Evolutionary conservation across 2,329 filamentous ascomycete genomes (phyloP).

Genomic region (Aspergillus sp.): DNA sequence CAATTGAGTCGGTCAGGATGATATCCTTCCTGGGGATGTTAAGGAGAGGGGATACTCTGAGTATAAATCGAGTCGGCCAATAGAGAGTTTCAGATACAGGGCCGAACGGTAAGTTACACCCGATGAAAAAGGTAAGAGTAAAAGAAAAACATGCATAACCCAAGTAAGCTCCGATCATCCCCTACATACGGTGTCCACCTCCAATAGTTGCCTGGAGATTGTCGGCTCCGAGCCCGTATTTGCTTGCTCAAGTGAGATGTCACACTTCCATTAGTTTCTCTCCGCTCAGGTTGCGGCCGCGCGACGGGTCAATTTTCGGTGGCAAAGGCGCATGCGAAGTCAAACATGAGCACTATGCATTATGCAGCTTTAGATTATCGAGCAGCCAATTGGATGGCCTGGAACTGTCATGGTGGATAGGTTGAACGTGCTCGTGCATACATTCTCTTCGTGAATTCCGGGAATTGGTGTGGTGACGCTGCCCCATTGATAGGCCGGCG

Average conservation of each 20-base stretch:
- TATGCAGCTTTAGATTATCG: constrained; percentile 8
- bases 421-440: constrained; percentile 14
- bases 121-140: no score
- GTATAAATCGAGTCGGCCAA: not conserved
- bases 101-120: not conserved
- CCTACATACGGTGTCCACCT: not conserved
- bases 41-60: not conserved
- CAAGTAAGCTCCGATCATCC: constrained; percentile 4
- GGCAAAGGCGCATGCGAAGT: constrained; percentile 9
- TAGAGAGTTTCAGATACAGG: not conserved
- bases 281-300: not conserved
- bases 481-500: not conserved
- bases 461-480: constrained; percentile 6
- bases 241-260: not conserved
- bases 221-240: not conserved
- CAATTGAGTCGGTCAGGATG: not conserved
- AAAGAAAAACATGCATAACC: not conserved
- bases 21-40: not conserved
- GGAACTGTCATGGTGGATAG: not conserved
- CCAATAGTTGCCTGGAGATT: not conserved
- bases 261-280: constrained; percentile 2
- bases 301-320: constrained; percentile 3
- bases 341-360: constrained; percentile 1
- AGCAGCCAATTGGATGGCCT: constrained; percentile 1
- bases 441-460: constrained; percentile 11